Percentiles rank a stretch among this genome's conserved stretches.
Evolutionary conservation across 2,329 filamentous ascomycete species (phyloP).

Genomic region (Trichoderma lentiforme): DNA sequence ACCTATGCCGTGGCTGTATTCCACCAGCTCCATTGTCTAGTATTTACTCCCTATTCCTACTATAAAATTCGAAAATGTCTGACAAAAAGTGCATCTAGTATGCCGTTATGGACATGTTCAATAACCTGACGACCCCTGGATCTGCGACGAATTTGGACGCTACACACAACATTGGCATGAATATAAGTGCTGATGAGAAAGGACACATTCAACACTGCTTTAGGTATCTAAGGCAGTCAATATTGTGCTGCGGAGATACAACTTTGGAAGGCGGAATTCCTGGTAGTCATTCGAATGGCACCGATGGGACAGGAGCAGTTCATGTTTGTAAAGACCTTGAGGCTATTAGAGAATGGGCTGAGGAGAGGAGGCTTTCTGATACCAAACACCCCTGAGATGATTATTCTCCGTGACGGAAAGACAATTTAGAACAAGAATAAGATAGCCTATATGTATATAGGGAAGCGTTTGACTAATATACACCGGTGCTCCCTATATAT

Average conservation of each 20-base stretch:
- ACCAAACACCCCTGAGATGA: neutral
- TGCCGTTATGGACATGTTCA: neutral
- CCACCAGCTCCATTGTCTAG: slow-evolving; percentile 5
- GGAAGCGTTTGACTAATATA: neutral
- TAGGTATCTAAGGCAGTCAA: neutral
- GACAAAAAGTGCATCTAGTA: neutral
- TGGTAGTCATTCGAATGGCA: neutral
- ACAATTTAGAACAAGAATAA: neutral
- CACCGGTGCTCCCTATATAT: neutral
- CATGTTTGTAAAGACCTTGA: neutral
- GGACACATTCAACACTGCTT: neutral
- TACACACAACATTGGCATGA: neutral
- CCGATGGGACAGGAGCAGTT: slow-evolving; percentile 1
- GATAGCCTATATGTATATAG: neutral
- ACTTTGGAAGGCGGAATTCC: neutral
- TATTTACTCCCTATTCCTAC: neutral
- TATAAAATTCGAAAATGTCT: neutral
- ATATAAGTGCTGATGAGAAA: neutral
- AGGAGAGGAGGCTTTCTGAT: neutral
- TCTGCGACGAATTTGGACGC: neutral
- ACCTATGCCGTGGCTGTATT: slow-evolving; percentile 3
- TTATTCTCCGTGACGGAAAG: neutral
- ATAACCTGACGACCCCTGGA: neutral
- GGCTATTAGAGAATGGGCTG: neutral
- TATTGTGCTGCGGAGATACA: neutral